Conservation (phyloP, 257 asterid species). For the Solanum corneliomulleri region DNA sequence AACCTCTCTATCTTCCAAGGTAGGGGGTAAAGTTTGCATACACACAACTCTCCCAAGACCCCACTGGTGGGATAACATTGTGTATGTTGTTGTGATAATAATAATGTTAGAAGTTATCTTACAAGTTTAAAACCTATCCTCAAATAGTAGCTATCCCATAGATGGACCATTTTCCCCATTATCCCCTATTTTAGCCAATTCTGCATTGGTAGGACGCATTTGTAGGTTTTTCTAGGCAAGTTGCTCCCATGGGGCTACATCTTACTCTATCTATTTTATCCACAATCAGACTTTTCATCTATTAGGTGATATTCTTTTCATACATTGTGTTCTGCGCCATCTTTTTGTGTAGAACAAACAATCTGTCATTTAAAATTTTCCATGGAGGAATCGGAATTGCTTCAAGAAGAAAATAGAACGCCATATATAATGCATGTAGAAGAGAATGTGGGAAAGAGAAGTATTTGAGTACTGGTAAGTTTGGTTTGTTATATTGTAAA, state of each 20-base stretch:
- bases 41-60: background rate
- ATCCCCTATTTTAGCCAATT: background rate
- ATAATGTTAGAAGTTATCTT: background rate
- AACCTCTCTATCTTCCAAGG: background rate
- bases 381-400: background rate
- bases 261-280: background rate
- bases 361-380: background rate
- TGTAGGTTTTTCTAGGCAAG: background rate
- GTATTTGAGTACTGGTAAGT: background rate
- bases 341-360: background rate
- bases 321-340: background rate
- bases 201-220: background rate
- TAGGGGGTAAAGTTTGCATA: background rate
- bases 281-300: background rate
- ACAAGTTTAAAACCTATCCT: background rate
- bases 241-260: background rate
- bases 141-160: background rate
- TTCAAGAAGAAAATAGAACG: background rate
- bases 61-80: background rate
- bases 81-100: background rate
- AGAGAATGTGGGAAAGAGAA: background rate
- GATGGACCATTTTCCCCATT: background rate
- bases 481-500: background rate
- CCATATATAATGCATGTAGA: background rate
- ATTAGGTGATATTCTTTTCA: background rate